These are phyloP conservation scores for Pleurotus citrinopileatus DNA, from an alignment of 768 basidiomycete species.

Conservation along the genomic window DNA sequence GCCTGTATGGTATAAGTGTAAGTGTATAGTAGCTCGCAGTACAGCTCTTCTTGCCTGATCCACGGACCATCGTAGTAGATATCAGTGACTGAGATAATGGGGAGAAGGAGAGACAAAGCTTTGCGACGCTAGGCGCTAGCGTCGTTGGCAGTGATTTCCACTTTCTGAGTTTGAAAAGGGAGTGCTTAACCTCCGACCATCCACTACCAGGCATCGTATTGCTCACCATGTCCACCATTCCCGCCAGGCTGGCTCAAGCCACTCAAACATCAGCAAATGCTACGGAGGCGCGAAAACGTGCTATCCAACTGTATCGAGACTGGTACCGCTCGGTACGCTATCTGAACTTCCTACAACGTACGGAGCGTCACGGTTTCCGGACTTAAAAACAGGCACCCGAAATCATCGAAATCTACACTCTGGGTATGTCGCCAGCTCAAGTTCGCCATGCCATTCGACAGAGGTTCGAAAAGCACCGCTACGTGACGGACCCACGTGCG, in stretches of 20 bases:
- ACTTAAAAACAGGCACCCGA: conserved; percentile 78
- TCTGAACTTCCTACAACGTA: conserved; percentile 3
- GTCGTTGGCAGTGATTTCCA: too few relatives aligned
- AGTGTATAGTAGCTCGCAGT: background rate
- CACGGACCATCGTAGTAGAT: conserved; percentile 42
- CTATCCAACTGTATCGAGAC: conserved; percentile 79
- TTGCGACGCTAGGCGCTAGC: background rate
- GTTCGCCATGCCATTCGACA: conserved; percentile 82
- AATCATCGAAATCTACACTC: conserved; percentile 76
- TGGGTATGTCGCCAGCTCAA: conserved; percentile 74
- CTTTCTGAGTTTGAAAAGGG: conserved; percentile 24
- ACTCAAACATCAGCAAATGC: conserved; percentile 55
- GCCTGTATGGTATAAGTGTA: conserved; percentile 35
- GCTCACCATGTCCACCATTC: conserved; percentile 70
- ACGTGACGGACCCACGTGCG: conserved; percentile 76
- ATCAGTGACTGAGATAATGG: conserved; percentile 13
- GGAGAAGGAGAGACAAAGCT: conserved; percentile 10
- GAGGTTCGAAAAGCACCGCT: conserved; percentile 82
- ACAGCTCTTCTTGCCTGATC: conserved; percentile 35
- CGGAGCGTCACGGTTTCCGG: conserved; percentile 7
- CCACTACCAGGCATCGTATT: conserved; percentile 7
- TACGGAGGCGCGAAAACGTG: conserved; percentile 64
- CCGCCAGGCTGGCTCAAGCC: conserved; percentile 77
- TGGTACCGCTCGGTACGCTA: conserved; percentile 89
- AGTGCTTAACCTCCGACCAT: conserved; percentile 13